Evolutionary conservation across 1,139 yeast genomes (phyloP), one percentile per base, ranked within the genome.

Genomic region (Geotrichum fermentans): DNA sequence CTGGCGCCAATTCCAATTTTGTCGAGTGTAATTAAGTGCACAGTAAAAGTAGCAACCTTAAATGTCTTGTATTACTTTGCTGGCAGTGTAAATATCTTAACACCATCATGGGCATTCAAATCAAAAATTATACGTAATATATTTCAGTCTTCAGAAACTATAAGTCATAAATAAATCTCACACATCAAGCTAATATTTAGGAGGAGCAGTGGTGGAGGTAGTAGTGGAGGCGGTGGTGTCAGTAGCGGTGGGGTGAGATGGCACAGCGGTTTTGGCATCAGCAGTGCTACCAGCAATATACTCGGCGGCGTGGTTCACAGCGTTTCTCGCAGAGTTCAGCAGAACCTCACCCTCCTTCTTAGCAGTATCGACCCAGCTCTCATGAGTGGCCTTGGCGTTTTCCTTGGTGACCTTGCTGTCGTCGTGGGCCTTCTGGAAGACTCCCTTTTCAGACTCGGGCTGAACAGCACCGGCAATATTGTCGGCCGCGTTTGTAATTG

Each of bases 371-470:
- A 46, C 11, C 22, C 30, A 46, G 17, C 37, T 22, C 22, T 30
- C 36, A 11, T 35, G 35, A n/a, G 32, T 24, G 21, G 22, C 40
- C 16, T 26, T 11, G 21, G 42, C 20, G 10, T 40, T 29, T 11
- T 30, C 13, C 39, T 42, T 42, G 24, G 26, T 7, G 17, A 39
- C 41, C 2, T 28, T 14, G 18, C 29, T 18, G n/a, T 46, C 64
- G 70, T 88, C 96, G 58, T 81, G 75, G 35, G 79, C 72, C 55
- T 79, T 71, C 73, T 88, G 96, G 51, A 77, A 63, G 55, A 75
- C 67, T 28, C 90, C 80, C 77, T 87, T 88, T 63, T 82, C 73
- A 55, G 69, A 66, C 43, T 82, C 80, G 54, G 94, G 88, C 56
- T 78, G 77, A 48, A 73, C 63, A 52, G 73, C 67, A 49, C 76